Conservation (phyloP, 176 grass and related monocot genomes). For the Miscanthus lutarioriparius region DNA sequence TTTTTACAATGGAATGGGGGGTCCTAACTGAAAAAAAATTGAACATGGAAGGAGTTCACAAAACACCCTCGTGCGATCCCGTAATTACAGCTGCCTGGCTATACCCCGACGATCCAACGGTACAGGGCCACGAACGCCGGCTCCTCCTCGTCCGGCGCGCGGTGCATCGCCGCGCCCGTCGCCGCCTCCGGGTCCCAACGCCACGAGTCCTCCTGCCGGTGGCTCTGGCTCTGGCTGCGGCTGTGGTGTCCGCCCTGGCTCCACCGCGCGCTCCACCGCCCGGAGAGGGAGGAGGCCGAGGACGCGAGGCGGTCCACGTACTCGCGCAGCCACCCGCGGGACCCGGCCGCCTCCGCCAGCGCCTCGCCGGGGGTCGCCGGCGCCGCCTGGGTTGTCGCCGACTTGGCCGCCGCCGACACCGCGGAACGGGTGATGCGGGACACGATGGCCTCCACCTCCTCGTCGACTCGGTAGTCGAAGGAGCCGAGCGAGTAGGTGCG, state of each 20-base stretch:
- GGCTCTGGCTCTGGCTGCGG: slow-evolving; percentile 32
- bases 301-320: slow-evolving; percentile 87
- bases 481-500: slow-evolving; percentile 78
- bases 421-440: slow-evolving; percentile 35
- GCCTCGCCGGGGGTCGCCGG: slow-evolving; percentile 47
- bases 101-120: slow-evolving; percentile 77
- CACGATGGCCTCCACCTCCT: slow-evolving; percentile 86
- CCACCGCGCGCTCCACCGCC: slow-evolving; percentile 59
- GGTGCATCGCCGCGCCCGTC: background rate
- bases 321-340: slow-evolving; percentile 80
- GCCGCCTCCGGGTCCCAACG: slow-evolving; percentile 63
- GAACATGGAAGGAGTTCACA: slow-evolving; percentile 11
- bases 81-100: slow-evolving; percentile 45
- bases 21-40: slow-evolving; percentile 31
- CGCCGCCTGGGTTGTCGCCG: background rate
- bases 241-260: slow-evolving; percentile 30
- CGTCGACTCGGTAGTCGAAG: slow-evolving; percentile 86
- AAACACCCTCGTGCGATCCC: slow-evolving; percentile 23
- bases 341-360: slow-evolving; percentile 69
- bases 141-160: slow-evolving; percentile 44
- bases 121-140: slow-evolving; percentile 54
- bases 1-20: slow-evolving; percentile 35
- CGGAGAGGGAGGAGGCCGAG: slow-evolving; percentile 68
- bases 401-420: slow-evolving; percentile 35
- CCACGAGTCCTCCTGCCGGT: slow-evolving; percentile 46